Evolutionary conservation across 2,329 filamentous ascomycete genomes (phyloP), one percentile per base, ranked within the genome.

Genomic region (Fusarium sp.): DNA sequence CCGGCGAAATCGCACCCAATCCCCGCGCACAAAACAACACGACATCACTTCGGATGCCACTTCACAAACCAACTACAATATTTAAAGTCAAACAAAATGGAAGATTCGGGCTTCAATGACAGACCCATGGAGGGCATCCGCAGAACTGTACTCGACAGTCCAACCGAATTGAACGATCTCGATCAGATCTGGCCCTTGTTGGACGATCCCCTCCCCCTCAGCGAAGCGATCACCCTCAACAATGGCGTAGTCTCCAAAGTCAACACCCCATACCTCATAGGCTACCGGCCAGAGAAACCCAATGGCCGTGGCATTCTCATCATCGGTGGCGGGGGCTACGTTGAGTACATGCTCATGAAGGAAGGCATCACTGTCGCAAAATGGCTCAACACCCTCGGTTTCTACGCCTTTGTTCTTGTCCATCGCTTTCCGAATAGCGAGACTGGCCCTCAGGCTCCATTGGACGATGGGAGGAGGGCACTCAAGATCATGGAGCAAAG

Each of bases 331-430:
- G 72, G 72, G 4, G 72, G 72, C 1, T 74, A 74, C 7, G 54
- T 73, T 1, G 47, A 74, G 18, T 63, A 74, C 20, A 73, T 74
- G 68, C 66, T 73, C 10, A 71, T 70, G 2, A 68, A 68, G 4
- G 72, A 74, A 48, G 72, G 72, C 4, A 18, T 73, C 28, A 45
- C 57, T 7, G 43, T 74, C 6, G 72, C 72, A 27, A 72, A 60
- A 30, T 74, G 72, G 72, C 49, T 74, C 2, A 73, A 50, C 42
- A 61, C 43, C 11, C 63, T 73, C n/a, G 72, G 72, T 0, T 74
- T 74, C 48, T 66, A 73, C 40, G 70, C 72, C 0, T 74, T 74
- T n/a, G 72, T 74, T 7, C 60, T 74, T 0, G 68, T 74, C 0
- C 72, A 74, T n/a, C 70, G 72, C 2, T 74, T 74, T 32, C 72